phyloP scores from a whole-genome alignment of 2,329 filamentous ascomycete genomes.

The Claviceps africana region DNA sequence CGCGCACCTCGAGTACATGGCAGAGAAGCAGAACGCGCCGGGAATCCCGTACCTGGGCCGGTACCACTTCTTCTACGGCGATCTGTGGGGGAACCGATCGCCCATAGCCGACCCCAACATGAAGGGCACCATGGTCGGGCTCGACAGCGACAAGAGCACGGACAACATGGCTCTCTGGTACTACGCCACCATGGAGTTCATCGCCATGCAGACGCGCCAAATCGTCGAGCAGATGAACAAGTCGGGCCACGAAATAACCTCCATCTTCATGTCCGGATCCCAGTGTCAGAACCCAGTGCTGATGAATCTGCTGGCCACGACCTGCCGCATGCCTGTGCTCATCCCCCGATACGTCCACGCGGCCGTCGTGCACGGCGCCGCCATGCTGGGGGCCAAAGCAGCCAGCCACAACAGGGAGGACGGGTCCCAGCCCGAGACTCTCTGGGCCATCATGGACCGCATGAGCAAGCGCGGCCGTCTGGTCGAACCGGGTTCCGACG shows the following conservation, averaged over 20 bases:
- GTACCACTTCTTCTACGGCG: slow-evolving; percentile 97
- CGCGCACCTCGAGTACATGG: slow-evolving; percentile 65
- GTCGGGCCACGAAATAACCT: slow-evolving; percentile 72
- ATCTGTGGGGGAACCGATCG: slow-evolving; percentile 91
- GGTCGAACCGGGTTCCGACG: slow-evolving; percentile 59
- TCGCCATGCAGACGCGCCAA: slow-evolving; percentile 89
- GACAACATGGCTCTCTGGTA: slow-evolving; percentile 85
- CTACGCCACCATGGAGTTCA: slow-evolving; percentile 95
- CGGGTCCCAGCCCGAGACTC: slow-evolving; percentile 60
- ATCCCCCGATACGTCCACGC: slow-evolving; percentile 91
- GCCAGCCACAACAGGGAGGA: slow-evolving; percentile 59
- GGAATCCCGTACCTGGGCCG: slow-evolving; percentile 73
- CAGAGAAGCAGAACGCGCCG: slow-evolving; percentile 53
- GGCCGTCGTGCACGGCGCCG: slow-evolving; percentile 92
- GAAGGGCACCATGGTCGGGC: slow-evolving; percentile 76
- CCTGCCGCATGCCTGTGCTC: slow-evolving; percentile 81
- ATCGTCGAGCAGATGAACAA: slow-evolving; percentile 92
- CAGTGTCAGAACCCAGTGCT: slow-evolving; percentile 93
- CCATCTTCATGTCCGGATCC: slow-evolving; percentile 97
- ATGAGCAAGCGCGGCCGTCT: slow-evolving; percentile 89
- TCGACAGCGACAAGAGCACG: slow-evolving; percentile 74
- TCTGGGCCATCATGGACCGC: slow-evolving; percentile 96
- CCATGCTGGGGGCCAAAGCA: slow-evolving; percentile 97
- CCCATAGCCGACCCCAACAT: slow-evolving; percentile 87
- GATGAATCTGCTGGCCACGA: slow-evolving; percentile 81